A percentile compares a stretch with the other conserved stretches of the same genome.
These are phyloP conservation scores for Suillus plorans DNA, from an alignment of 768 basidiomycete genomes.

Conservation along the genomic window DNA sequence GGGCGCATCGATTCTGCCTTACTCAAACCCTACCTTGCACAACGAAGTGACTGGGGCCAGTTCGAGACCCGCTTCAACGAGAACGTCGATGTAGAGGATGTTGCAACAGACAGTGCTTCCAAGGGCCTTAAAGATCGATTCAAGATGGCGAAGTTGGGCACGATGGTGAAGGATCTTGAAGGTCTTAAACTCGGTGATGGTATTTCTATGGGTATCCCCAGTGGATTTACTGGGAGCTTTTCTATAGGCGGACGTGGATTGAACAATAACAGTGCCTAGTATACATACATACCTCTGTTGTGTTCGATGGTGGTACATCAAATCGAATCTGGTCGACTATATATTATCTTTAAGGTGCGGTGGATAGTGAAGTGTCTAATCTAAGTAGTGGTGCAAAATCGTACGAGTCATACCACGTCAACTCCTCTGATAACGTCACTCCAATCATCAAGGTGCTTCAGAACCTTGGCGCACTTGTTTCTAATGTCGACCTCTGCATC, in stretches of 20 bases:
- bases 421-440: slow-evolving; percentile 8
- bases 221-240: slow-evolving; percentile 57
- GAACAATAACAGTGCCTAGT: slow-evolving; percentile 17
- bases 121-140: slow-evolving; percentile 56
- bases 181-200: slow-evolving; percentile 59
- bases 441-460: slow-evolving; percentile 31
- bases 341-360: background rate
- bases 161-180: slow-evolving; percentile 89
- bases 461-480: slow-evolving; percentile 16
- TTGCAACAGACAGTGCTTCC: slow-evolving; percentile 37
- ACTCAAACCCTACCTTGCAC: slow-evolving; percentile 86
- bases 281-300: background rate
- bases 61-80: slow-evolving; percentile 83
- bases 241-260: slow-evolving; percentile 46
- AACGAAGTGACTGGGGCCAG: slow-evolving; percentile 88
- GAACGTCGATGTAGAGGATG: slow-evolving; percentile 42
- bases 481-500: slow-evolving; percentile 30
- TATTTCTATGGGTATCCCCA: slow-evolving; percentile 56
- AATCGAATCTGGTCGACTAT: background rate
- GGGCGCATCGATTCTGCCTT: slow-evolving; percentile 86
- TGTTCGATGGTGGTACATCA: background rate
- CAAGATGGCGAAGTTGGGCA: slow-evolving; percentile 69
- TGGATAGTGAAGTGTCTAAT: background rate
- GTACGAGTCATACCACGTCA: background rate
- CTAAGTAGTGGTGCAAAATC: background rate